phyloP scores from a whole-genome alignment of 139 green algal species.

The Asterochloris sp. region DNA sequence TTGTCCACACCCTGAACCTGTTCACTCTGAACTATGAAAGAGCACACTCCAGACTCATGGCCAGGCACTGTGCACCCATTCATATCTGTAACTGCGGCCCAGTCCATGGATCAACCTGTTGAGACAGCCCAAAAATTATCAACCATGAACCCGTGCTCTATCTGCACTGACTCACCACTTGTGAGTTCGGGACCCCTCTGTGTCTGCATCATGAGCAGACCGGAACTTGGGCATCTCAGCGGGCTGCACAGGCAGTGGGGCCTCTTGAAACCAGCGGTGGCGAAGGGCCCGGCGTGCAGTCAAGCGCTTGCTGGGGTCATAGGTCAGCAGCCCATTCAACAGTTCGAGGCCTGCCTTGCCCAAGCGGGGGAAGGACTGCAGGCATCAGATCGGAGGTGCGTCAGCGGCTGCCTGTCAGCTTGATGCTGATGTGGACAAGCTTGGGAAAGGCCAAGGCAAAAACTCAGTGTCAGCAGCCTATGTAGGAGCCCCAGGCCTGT shows the following conservation, averaged over 20 bases:
- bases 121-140: no score
- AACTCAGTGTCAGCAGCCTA: background rate
- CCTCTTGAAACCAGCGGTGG: conserved; percentile 49
- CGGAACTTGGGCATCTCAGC: conserved; percentile 69
- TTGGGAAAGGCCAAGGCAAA: no score
- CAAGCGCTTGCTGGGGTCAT: conserved; percentile 37
- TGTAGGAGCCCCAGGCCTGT: conserved; percentile 1
- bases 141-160: no score
- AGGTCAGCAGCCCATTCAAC: conserved; percentile 54
- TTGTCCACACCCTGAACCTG: no score
- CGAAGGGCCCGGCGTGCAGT: conserved; percentile 35
- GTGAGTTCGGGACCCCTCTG: no score
- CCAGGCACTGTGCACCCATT: no score
- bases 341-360: conserved; percentile 47
- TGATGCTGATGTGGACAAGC: background rate
- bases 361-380: conserved; percentile 45
- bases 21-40: no score
- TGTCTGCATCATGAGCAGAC: conserved; percentile 24
- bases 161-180: no score
- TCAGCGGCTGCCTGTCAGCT: background rate
- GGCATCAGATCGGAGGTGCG: no score
- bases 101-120: no score
- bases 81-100: no score
- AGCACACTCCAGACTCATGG: no score
- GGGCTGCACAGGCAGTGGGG: conserved; percentile 45